Evolutionary conservation across 2,329 filamentous ascomycete genomes (phyloP), one percentile per base, ranked within the genome.

Genomic region (Aspergillus luchuensis): DNA sequence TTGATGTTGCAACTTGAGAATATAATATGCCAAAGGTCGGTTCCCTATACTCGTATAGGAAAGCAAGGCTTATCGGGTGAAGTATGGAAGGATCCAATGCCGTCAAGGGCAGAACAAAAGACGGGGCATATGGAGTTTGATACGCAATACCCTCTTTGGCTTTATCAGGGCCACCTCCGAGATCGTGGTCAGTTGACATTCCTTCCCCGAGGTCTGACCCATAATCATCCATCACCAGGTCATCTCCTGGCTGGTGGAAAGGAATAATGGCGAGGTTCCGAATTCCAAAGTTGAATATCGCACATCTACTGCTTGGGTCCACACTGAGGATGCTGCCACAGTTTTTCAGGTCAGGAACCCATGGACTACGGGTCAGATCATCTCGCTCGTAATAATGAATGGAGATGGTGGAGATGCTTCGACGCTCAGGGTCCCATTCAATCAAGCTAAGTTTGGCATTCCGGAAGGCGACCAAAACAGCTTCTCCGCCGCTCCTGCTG

Each of bases 381-480:
- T 97, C 93, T 74, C 95, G 91, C 76, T 99, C 95, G 79, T 98
- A 99, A 82, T 93, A 98, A 80, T 99, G 95, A 70, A 99, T 94
- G 55, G 94, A 98, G 64, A 95, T 87, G 56, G 94, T 98, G 69
- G 89, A 88, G 69, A 98, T 88, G 55, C 86, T 86, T 76, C 91
- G 84, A 67, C 87, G 87, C 73, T 90, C 87, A 8, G 91, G 88
- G 74, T 98, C 91, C 95, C 95, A 99, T 79, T 97, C 91, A 58
- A 97, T 84, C 75, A 99, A 82, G 76, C 91, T 96, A 72, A 98
- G 84, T 79, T 97, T 97, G 45, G 95, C 95, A 78, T 97, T 92
- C 72, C 90, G 90, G 78, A 94, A 90, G 0, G 92, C 90, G 59
- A 98, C 77, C 58, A 99, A 81, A 58, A 99, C 82, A 50, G 90